Conservation (phyloP, 257 asterid genomes). For the Capsicum baccatum region DNA sequence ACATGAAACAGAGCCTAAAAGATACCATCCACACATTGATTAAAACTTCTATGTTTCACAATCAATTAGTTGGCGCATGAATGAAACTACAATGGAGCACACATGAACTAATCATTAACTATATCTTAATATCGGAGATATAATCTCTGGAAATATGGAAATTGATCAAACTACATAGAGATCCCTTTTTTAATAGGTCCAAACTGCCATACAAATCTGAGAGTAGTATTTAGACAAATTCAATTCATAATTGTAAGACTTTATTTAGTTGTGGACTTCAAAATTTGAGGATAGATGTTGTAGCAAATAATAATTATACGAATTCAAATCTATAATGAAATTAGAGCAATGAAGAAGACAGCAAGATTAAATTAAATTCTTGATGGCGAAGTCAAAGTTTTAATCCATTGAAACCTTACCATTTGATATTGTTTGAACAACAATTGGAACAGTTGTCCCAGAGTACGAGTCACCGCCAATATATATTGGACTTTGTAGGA, state of each 20-base stretch:
- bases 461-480: constrained; percentile 15
- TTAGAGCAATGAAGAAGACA: background rate
- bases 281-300: background rate
- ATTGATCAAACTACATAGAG: background rate
- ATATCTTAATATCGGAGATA: background rate
- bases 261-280: background rate
- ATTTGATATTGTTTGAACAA: constrained; percentile 16
- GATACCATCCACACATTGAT: background rate
- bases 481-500: background rate
- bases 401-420: background rate
- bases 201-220: background rate
- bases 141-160: background rate
- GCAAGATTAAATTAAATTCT: background rate
- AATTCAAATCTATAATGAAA: background rate
- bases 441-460: constrained; percentile 16
- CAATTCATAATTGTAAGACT: constrained; percentile 8
- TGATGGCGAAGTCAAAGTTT: background rate
- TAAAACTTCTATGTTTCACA: background rate
- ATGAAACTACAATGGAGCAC: background rate
- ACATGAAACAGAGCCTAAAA: too few species aligned
- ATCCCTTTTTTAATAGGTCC: constrained; percentile 1
- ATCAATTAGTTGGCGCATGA: background rate
- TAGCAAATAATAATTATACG: background rate
- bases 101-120: background rate
- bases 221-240: constrained; percentile 15